Base-by-base conservation (phyloP, 2,329 filamentous ascomycete species). In the Ascochyta clinopodiicola region DNA sequence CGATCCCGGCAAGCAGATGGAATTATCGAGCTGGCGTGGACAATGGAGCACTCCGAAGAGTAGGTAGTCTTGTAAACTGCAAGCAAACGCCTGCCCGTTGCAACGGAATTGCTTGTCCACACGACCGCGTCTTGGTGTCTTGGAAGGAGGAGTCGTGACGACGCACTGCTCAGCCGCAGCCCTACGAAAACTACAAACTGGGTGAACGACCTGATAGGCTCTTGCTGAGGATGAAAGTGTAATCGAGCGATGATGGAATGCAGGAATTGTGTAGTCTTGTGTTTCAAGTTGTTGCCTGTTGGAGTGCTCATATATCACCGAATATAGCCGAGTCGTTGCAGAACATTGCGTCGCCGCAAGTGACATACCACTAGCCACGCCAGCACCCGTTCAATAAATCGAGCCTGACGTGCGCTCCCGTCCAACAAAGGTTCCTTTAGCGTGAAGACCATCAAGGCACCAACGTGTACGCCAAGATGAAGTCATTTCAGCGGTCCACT, bases 81-180 rank as follows among this genome's bases (percentile, higher is more conserved):
- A 35, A 19, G 15, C 21, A 34, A 35, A 38, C 13, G 49, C 51
- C 42, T 48, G 47, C 45, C 50, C 34, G 50, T 29, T 29, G 34
- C 50, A 52, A 50, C 31, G 12, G 49, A 56, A 34, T 51, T 54
- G 53, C 51, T 51, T 51, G 50, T 54, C 51, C 42, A 27, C 27
- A 22, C 40, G 22, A 22, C 24, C 32, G 45, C 42, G 40, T 56
- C 49, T 52, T 36, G 44, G 9, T 15, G 39, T 51, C 48, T 37
- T 49, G 44, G 48, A 51, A 57, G 15, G 34, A 31, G 22, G 35
- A 44, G 31, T 32, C 31, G 48, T 42, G 49, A 51, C 46, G 36
- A 56, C 47, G 43, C 46, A 35, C 27, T 47, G 44, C 51, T 52
- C 46, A 56, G 56, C 52, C 56, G 40, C 51, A 51, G 46, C 50